Percentiles rank a stretch among this genome's conserved stretches.
phyloP scores from a whole-genome alignment of 148 eudicot genomes.

The Vaccinium macrocarpon region DNA sequence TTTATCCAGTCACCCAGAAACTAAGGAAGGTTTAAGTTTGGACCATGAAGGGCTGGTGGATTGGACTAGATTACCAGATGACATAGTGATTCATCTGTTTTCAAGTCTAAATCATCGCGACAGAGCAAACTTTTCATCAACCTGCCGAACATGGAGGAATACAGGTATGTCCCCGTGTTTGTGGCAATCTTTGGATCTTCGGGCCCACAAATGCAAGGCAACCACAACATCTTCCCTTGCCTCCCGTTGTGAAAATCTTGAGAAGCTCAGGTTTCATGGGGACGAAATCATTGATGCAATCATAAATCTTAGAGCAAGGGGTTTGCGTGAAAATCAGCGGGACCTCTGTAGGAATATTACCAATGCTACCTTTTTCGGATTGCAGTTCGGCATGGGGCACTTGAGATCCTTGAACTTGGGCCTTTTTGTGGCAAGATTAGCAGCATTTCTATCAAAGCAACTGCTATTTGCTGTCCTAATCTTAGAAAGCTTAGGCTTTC shows the following conservation, averaged over 20 bases:
- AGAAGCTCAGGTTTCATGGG: conserved; percentile 69
- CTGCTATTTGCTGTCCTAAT: conserved; percentile 64
- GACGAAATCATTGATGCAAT: conserved; percentile 70
- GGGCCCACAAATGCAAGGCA: conserved; percentile 56
- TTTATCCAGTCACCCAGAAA: conserved; percentile 29
- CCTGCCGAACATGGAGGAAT: conserved; percentile 58
- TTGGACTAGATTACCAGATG: conserved; percentile 83
- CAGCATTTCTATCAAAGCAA: conserved; percentile 65
- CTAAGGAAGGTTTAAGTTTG: conserved; percentile 22
- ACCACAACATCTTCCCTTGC: conserved; percentile 46
- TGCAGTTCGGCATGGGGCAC: conserved; percentile 27
- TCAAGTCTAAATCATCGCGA: conserved; percentile 48
- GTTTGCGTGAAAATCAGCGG: conserved; percentile 66
- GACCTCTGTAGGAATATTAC: conserved; percentile 70
- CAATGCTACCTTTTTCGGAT: conserved; percentile 74
- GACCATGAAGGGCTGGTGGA: conserved; percentile 39
- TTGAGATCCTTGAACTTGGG: conserved; percentile 62
- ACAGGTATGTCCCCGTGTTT: conserved; percentile 66
- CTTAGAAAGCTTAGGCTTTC: conserved; percentile 57
- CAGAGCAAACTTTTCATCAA: conserved; percentile 70
- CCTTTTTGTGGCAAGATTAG: conserved; percentile 72
- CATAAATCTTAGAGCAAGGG: conserved; percentile 50
- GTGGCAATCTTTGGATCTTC: conserved; percentile 76
- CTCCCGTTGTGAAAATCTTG: conserved; percentile 51
- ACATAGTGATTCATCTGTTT: conserved; percentile 60